Evolutionary conservation across 306 rosid genomes (phyloP), one percentile per base, ranked within the genome.

Genomic region (Ceratonia siliqua): DNA sequence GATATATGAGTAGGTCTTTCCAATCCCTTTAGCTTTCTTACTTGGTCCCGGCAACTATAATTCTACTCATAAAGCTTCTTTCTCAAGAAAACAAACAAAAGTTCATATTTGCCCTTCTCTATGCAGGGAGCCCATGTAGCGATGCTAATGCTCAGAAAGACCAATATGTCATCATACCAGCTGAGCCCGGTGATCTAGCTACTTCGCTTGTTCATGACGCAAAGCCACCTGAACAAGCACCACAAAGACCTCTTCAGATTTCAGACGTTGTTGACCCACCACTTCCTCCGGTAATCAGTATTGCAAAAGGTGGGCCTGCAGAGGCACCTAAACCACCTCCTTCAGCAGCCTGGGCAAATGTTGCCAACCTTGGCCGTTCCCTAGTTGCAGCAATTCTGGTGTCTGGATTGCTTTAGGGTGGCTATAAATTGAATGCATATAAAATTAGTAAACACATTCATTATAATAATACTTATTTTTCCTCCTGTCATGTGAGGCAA

Each of bases 91-190:
- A 28, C 14, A 27, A 39, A n/a, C 35, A 54, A 10, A 39, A 42
- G 46, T 53, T 66, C 6, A 14, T 12, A 22, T 22, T 22, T n/a
- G 39, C 35, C 21, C 25, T 20, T 63, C 30, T 21, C 46, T 14
- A 35, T 82, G 72, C 85, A 94, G 99, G 82, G 64, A 76, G 85
- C 69, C 86, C 91, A 6, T 94, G 99, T 50, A 81, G 92, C 15
- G 63, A 84, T 24, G 32, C 68, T 0, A 56, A 49, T 5, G 5
- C 10, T 3, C 1, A 42, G 3, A 8, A 41, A 17, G 28, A 9
- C 17, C 11, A 3, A 1, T 61, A 0, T 53, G 2, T 72, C 4
- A 87, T 90, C 62, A 8, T 80, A 17, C 89, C 91, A 41, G 73
- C 79, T 0, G 64, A 28, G 4, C 73, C 91, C 0, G 99, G 97